A percentile compares a stretch with the other conserved stretches of the same genome.
Conservation (phyloP, 352 stramenopile species). For the Phytophthora pluvialis region DNA sequence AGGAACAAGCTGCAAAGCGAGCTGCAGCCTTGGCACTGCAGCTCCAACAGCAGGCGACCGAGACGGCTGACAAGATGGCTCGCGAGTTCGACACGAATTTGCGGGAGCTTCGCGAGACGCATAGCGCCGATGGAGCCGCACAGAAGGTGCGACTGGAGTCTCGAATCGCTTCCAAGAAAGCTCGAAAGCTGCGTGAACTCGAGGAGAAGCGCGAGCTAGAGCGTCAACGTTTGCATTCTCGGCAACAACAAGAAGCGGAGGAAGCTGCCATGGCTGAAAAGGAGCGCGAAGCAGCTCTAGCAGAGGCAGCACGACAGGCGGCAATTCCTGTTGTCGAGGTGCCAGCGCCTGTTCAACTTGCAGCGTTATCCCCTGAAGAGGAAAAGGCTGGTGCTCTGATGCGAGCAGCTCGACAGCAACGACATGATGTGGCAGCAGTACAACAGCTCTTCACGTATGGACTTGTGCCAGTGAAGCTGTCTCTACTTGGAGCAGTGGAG, state of each 20-base stretch:
- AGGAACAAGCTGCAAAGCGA: conserved; percentile 44
- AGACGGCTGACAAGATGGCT: conserved; percentile 64
- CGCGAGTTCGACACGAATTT: conserved; percentile 73
- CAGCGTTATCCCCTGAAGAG: conserved; percentile 18
- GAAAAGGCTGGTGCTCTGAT: conserved; percentile 20
- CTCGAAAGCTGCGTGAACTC: conserved; percentile 77
- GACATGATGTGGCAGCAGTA: conserved; percentile 54
- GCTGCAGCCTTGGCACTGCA: conserved; percentile 29
- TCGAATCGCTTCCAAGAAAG: conserved; percentile 77
- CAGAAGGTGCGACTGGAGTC: conserved; percentile 80
- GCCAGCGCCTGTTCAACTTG: background rate
- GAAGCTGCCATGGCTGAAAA: conserved; percentile 43
- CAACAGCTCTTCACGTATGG: conserved; percentile 62
- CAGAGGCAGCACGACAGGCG: conserved; percentile 26
- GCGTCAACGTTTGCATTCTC: conserved; percentile 49
- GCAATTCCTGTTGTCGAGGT: conserved; percentile 5
- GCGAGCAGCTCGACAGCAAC: conserved; percentile 40
- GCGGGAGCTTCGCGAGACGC: conserved; percentile 55
- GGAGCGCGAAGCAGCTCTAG: conserved; percentile 33
- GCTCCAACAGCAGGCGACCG: conserved; percentile 48
- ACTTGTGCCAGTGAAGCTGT: conserved; percentile 56
- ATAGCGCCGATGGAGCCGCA: conserved; percentile 57
- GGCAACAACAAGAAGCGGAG: conserved; percentile 52
- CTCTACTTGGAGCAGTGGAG: conserved; percentile 61
- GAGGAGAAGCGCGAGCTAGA: conserved; percentile 72